phyloP scores from a whole-genome alignment of 2,329 filamentous ascomycete species.

The Pseudomassariella vexata region DNA sequence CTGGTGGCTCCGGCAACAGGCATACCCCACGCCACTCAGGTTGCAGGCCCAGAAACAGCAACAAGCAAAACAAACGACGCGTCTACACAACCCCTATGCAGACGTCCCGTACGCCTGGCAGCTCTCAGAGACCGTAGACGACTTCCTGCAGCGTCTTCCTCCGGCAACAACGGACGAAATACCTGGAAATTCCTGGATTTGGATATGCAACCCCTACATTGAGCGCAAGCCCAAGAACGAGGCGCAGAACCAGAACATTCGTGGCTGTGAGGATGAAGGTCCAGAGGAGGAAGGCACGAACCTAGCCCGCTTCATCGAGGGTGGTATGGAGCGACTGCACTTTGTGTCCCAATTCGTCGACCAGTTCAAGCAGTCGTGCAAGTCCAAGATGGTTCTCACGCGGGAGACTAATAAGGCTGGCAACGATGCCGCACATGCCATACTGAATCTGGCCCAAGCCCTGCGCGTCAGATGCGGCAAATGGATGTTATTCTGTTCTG shows the following conservation, averaged over 20 bases:
- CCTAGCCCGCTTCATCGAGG: constrained; percentile 41
- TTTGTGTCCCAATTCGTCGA: constrained; percentile 43
- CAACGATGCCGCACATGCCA: constrained; percentile 42
- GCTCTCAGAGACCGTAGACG: constrained; percentile 54
- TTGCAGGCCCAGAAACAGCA: constrained; percentile 12
- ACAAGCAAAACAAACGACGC: constrained; percentile 11
- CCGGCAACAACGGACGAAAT: constrained; percentile 53
- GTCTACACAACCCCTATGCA: constrained; percentile 54
- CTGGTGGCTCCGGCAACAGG: constrained; percentile 38
- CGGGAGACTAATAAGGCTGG: constrained; percentile 45
- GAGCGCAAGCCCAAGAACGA: constrained; percentile 26
- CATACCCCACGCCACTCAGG: constrained; percentile 14
- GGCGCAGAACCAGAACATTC: constrained; percentile 29
- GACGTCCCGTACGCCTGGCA: constrained; percentile 53
- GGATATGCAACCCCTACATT: constrained; percentile 59
- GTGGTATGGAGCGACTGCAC: constrained; percentile 44
- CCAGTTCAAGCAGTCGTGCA: constrained; percentile 32
- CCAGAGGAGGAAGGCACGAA: constrained; percentile 40
- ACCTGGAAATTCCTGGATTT: constrained; percentile 60
- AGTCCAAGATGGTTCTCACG: constrained; percentile 29
- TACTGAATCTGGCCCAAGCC: constrained; percentile 56
- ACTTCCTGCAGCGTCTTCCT: constrained; percentile 64
- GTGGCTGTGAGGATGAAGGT: constrained; percentile 43
- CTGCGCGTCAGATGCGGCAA: constrained; percentile 61
- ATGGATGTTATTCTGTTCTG: constrained; percentile 69